Base-by-base conservation (phyloP, 306 rosid species). In the Coriaria nepalensis region DNA sequence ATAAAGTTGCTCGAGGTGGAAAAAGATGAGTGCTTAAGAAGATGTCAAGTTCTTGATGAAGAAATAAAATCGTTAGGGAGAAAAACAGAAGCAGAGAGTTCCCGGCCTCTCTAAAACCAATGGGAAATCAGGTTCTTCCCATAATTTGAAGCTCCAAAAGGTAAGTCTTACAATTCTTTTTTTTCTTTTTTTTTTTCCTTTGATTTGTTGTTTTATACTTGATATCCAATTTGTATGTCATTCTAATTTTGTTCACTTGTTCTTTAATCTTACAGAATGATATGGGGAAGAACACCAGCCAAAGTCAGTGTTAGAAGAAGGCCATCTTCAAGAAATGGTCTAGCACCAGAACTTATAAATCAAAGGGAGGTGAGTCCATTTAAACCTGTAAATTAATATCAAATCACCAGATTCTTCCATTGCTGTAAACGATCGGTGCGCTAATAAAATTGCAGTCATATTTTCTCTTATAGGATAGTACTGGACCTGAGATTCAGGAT, bases 331-430 rank as follows among this genome's bases (percentile, higher is more conserved):
- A 80, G 73, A 74, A 63, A 50, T 77, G 80, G 71, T 59, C 69
- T 59, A 66, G 77, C 45, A 38, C 68, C 51, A 33, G 70, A 82
- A 55, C 52, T 53, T 37, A 49, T 47, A 58, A 78, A 64, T 52
- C 79, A 71, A 61, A 75, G 49, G 47, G 83, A 75, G 87, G 96
- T 87, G 55, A 38, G 72, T 51, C 49, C 38, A 65, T 64, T 53
- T 40, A 64, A 56, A 35, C 40, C 33, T 29, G 32, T 59, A 49
- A 43, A 34, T 43, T 52, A 40, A 56, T 43, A 49, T 57, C 50
- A 36, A 35, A 12, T 47, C 57, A 37, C 41, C 13, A 33, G 35
- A 42, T 10, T 50, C 11, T 29, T 41, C 13, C 57, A 52, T 67
- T 33, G 41, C 50, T 45, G 13, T 33, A 46, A 55, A 37, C 52